Evolutionary conservation across 2,329 filamentous ascomycete genomes (phyloP), one percentile per base, ranked within the genome.

Genomic region (Colletotrichum liriopes): DNA sequence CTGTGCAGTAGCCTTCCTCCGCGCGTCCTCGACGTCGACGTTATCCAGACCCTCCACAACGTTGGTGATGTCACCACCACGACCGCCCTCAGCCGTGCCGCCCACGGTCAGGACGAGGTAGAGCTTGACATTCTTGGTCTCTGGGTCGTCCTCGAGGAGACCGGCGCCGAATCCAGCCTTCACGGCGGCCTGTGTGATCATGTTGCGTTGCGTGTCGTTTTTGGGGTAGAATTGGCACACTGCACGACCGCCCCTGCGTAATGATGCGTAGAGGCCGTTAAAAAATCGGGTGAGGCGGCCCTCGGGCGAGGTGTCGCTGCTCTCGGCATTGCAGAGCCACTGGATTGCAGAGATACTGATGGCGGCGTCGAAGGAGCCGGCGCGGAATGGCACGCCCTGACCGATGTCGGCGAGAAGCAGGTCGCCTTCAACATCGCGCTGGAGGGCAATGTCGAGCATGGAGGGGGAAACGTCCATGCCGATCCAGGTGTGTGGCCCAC

Each of bases 201-300:
- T 98, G 78, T 89, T 91, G 79, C 95, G 90, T 84, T 99, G 96
- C 74, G 90, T 87, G 76, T 97, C 93, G 81, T 99, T 98, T 84
- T 98, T 98, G 3, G 96, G 96, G 81, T 99, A 99, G 82, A 99
- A 99, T 79, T 99, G 96, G 80, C 95, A 98, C 18, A 98, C 96
- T 0, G 96, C 96, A 47, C 94, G 89, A 1, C 94, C 96, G 7
- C 96, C 96, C 26, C 96, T 87, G 74, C 92, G 91, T 74, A 99
- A 84, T 72, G 91, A 92, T 0, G 94, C 93, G 82, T 98, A 99
- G 1, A 99, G 84, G 0, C 95, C 94, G 78, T 97, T 94, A 82
- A 99, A 99, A 80, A 99, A 99, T 55, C 96, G 87, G 5, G 90
- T 89, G 35, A 99, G 83, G 7, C 96, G 86, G 0, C 93, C 94